A percentile compares a stretch with the other conserved stretches of the same genome.
Conservation (phyloP, 1,139 yeast species). For the Yamadazyma diddensiae region DNA sequence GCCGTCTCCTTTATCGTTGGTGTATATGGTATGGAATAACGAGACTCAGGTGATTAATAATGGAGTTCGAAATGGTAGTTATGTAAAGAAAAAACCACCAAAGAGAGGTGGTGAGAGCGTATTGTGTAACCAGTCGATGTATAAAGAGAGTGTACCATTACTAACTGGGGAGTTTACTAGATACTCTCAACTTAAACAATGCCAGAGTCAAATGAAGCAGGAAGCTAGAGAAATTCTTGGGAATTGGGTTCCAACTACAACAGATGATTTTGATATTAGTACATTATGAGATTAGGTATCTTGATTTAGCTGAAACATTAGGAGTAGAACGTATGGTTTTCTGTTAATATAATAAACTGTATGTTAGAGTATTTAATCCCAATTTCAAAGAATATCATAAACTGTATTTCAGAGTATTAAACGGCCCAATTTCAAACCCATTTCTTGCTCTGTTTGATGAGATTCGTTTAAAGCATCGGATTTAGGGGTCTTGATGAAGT, state of each 20-base stretch:
- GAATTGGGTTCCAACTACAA: constrained; percentile 29
- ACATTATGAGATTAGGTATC: too few species aligned
- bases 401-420: too few species aligned
- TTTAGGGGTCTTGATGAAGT: too few species aligned
- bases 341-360: too few species aligned
- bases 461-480: too few species aligned
- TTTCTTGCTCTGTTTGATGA: too few species aligned
- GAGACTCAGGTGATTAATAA: constrained; percentile 45
- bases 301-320: too few species aligned
- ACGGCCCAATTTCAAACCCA: too few species aligned
- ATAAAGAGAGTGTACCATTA: constrained; percentile 8
- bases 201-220: constrained; percentile 22
- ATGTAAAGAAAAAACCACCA: constrained; percentile 42
- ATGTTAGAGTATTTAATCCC: too few species aligned
- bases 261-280: constrained; percentile 31
- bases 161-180: neutral
- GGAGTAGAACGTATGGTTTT: too few species aligned
- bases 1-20: constrained; percentile 38
- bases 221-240: constrained; percentile 21
- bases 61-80: constrained; percentile 54
- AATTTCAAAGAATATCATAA: too few species aligned
- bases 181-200: too few species aligned
- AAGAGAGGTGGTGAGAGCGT: constrained; percentile 44
- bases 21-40: constrained; percentile 26
- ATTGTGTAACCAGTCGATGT: constrained; percentile 31